Evolutionary conservation across 192 early-diverging fungal genomes (phyloP), one percentile per base, ranked within the genome.

Genomic region (Chytriomyces sp.): DNA sequence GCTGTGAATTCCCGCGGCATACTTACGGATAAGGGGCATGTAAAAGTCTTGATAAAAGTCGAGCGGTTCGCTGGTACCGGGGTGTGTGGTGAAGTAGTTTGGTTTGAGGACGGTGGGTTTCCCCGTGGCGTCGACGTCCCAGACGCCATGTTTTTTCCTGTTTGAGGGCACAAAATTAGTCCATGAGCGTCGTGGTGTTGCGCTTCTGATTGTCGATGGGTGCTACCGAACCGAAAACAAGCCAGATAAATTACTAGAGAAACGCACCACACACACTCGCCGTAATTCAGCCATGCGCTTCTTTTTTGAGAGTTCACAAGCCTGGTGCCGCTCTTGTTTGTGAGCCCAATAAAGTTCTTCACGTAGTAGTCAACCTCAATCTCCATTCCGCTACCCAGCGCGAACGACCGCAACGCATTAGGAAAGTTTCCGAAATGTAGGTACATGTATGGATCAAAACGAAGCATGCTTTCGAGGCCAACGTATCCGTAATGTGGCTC

Each of bases 401-500:
- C 91, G 71, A 93, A 90, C n/a, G 85, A 87, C 54, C 94, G 88
- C 12, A 94, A 71, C 7, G 93, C 86, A 4, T 82, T 82, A 2
- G 93, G 92, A 0, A 80, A 81, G 59, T 90, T 80, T 6, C 90
- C 92, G 82, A 89, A 90, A 39, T 90, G 81, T 55, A 94, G 55
- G 34, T 90, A 89, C 5, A 78, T 78, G 52, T 82, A 79, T 10
- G 86, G 85, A 77, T 92, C 89, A 52, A 88, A 94, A 63, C 73
- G 56, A 37, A 81, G 69, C 7, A 93, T 57, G 25, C 75, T 80
- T 5, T 77, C 26, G 4, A 94, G 71, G 2, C 91, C 93, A 77
- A 94, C 89, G 60, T 91, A 94, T 8, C 93, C 93, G 40, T 79
- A 64, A 68, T 86, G 89, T 25, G 89, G 89, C 68, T 92, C 90